These are phyloP conservation scores for Schizosaccharomyces cryophilus DNA, from an alignment of 805 yeast species.

Conservation along the genomic window DNA sequence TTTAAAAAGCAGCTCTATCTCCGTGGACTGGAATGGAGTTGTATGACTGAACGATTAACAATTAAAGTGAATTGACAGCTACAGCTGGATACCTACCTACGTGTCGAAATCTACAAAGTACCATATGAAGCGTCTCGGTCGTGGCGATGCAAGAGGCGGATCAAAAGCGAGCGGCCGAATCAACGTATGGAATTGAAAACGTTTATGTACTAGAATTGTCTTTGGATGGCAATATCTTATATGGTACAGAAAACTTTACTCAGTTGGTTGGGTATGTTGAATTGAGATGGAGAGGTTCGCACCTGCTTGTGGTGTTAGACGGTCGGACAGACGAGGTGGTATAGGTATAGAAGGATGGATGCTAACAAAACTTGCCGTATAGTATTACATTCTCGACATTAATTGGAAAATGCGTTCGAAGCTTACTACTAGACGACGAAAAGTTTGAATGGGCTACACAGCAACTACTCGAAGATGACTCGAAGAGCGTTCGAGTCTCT, in stretches of 20 bases:
- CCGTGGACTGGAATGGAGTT: too few species aligned
- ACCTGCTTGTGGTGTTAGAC: too few species aligned
- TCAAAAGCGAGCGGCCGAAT: too few species aligned
- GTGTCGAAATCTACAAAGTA: too few species aligned
- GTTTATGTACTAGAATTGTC: not conserved
- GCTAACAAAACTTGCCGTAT: not conserved
- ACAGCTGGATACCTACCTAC: too few species aligned
- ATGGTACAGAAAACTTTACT: not conserved
- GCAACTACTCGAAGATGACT: not conserved
- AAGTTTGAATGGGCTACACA: not conserved
- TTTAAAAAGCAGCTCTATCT: too few species aligned
- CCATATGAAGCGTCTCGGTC: too few species aligned
- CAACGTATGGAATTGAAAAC: not conserved
- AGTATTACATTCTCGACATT: not conserved
- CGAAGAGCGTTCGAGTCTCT: not conserved
- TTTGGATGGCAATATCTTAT: not conserved
- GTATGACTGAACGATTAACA: too few species aligned
- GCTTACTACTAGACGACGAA: not conserved
- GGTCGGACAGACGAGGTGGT: too few species aligned
- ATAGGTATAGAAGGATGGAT: too few species aligned
- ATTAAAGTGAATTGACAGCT: too few species aligned
- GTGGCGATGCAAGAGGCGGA: too few species aligned
- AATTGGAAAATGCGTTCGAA: not conserved
- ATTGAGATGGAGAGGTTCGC: not conserved
- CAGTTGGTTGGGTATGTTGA: not conserved